phyloP scores from a whole-genome alignment of 2,329 filamentous ascomycete species.

The Chaetothyriales sp. region DNA sequence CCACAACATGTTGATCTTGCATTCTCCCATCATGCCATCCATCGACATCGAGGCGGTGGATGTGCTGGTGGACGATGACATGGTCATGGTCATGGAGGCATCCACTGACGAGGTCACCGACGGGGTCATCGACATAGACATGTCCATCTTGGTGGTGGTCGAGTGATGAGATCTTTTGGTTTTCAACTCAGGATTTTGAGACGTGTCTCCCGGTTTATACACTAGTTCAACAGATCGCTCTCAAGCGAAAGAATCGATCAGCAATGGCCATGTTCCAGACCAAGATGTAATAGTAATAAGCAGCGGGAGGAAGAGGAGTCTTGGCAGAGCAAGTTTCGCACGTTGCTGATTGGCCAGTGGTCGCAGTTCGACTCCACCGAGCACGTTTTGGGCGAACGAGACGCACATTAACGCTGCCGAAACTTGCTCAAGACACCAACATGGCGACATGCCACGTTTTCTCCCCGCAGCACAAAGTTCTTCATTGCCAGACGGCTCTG shows the following conservation, averaged over 20 bases:
- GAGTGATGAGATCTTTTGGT: neutral
- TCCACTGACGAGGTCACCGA: neutral
- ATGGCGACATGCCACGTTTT: neutral
- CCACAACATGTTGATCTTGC: conserved; percentile 45
- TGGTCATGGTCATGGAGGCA: neutral
- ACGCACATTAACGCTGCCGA: neutral
- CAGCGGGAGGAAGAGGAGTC: neutral
- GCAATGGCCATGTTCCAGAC: too few species aligned
- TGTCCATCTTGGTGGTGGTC: too few species aligned
- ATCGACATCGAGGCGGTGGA: neutral
- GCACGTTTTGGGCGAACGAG: neutral
- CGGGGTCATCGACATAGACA: neutral
- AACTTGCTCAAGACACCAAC: neutral
- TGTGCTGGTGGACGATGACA: neutral
- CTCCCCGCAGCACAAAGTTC: neutral
- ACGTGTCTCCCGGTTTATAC: too few species aligned
- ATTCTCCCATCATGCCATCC: neutral
- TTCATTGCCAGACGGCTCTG: too few species aligned
- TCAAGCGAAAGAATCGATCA: too few species aligned
- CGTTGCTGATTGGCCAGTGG: neutral
- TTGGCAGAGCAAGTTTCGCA: neutral
- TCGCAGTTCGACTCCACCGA: too few species aligned
- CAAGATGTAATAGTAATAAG: too few species aligned
- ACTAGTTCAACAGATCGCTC: too few species aligned
- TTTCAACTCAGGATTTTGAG: too few species aligned